Base-by-base conservation (phyloP, 352 stramenopile species). In the Globisporangium orthogonon region DNA sequence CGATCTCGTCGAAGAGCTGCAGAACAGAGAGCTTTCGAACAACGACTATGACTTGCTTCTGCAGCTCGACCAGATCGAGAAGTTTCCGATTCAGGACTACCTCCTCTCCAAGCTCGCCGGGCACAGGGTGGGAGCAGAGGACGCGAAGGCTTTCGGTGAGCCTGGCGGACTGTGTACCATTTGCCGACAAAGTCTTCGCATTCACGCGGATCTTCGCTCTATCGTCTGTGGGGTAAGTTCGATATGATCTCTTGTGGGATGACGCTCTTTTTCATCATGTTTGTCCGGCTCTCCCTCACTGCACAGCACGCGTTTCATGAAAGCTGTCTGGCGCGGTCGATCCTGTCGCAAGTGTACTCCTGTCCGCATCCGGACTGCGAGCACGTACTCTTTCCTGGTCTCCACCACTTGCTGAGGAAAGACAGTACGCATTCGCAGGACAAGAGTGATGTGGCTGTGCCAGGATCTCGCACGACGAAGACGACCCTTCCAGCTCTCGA, bases 41-140 rank as follows among this genome's bases (percentile, higher is more conserved):
- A 89, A 88, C 44, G 84, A 94, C 59, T 94, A 93, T 52, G 83
- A 91, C 47, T 47, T 91, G 6, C 62, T 94, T 1, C 63, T 92
- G 13, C 71, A 93, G 39, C 63, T 93, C 0, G 83, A 93, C 53
- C 66, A 76, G 44, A 62, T 60, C 3, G 75, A 79, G 23, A 86
- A 84, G 29, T 66, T 54, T 17, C 72, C 77, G n/a, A 53, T 93
- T n/a, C 80, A 90, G 61, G 77, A 91, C 23, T 93, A 78, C 55
- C 52, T 93, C 30, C 58, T 91, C n/a, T 66, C 74, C 14, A 60
- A 69, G 31, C 53, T 93, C 35, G 62, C 58, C 4, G 78, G 83
- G 3, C 64, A 76, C 18, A 73, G 71, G 56, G 52, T 87, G 2
- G 49, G 13, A 23, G 67, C 83, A 47, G 67, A 71, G 31, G 67